These are phyloP conservation scores for Botrytis medusae DNA, from an alignment of 2,329 filamentous ascomycete genomes.

Conservation along the genomic window DNA sequence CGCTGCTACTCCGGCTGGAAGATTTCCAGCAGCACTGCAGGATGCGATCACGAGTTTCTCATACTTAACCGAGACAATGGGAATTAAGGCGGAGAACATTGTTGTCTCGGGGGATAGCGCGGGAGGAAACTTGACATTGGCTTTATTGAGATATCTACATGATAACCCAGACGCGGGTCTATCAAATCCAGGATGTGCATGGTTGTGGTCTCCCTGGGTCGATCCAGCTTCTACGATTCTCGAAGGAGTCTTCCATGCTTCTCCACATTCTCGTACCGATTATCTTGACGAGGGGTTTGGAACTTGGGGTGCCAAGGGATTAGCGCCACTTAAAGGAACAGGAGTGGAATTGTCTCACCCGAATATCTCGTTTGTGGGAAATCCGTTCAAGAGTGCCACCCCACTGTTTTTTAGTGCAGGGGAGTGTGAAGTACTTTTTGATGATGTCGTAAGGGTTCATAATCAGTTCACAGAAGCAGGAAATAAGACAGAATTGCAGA, in stretches of 20 bases:
- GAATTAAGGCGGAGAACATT: constrained; percentile 44
- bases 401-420: constrained; percentile 47
- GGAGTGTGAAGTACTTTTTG: constrained; percentile 44
- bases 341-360: constrained; percentile 37
- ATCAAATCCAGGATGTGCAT: constrained; percentile 41
- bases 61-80: constrained; percentile 43
- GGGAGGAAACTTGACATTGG: constrained; percentile 48
- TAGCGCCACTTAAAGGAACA: constrained; percentile 31
- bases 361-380: constrained; percentile 43
- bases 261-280: constrained; percentile 41
- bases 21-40: constrained; percentile 52
- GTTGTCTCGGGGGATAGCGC: constrained; percentile 51
- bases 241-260: constrained; percentile 32
- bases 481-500: constrained; percentile 45
- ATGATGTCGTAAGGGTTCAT: constrained; percentile 43
- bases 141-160: constrained; percentile 48
- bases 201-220: constrained; percentile 48
- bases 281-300: constrained; percentile 44
- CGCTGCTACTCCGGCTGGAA: constrained; percentile 44
- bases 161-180: constrained; percentile 41
- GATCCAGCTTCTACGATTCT: constrained; percentile 37
- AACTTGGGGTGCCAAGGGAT: constrained; percentile 45
- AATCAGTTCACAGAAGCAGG: constrained; percentile 43
- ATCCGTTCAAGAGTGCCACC: constrained; percentile 43
- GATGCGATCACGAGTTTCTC: constrained; percentile 49